A percentile compares a stretch with the other conserved stretches of the same genome.
phyloP scores from a whole-genome alignment of 2,329 filamentous ascomycete genomes.

The Chaetomiaceae sp. region DNA sequence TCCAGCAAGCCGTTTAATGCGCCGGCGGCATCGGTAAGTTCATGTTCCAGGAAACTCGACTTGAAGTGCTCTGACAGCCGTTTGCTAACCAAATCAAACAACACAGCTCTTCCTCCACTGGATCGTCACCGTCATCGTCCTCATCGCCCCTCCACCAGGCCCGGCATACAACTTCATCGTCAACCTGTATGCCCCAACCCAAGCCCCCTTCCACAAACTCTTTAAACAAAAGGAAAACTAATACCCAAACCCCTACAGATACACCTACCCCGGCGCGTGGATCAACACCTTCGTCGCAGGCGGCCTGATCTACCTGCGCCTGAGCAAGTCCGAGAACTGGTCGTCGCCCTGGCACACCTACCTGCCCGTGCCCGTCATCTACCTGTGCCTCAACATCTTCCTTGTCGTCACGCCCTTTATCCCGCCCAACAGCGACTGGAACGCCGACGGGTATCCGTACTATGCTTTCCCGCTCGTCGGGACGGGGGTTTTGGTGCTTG shows the following conservation, averaged over 20 bases:
- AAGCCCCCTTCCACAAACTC: too few species aligned
- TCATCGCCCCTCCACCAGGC: conserved; percentile 62
- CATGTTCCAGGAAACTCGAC: too few species aligned
- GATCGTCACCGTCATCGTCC: conserved; percentile 58
- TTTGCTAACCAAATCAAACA: conserved; percentile 6
- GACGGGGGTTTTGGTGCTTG: conserved; percentile 46
- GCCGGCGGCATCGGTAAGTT: conserved; percentile 44
- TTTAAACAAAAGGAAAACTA: too few species aligned
- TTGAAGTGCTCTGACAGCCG: too few species aligned
- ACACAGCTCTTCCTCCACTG: conserved; percentile 56
- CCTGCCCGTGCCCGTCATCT: conserved; percentile 44
- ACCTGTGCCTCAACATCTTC: conserved; percentile 47
- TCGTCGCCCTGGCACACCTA: conserved; percentile 48
- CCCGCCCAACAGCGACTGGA: conserved; percentile 44
- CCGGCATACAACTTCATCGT: conserved; percentile 65
- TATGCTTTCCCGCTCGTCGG: conserved; percentile 54
- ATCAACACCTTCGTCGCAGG: conserved; percentile 48
- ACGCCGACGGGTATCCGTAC: conserved; percentile 49
- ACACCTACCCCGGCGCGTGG: conserved; percentile 50
- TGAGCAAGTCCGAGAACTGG: conserved; percentile 47
- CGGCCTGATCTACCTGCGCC: conserved; percentile 49
- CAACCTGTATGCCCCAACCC: conserved; percentile 39
- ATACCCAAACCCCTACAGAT: too few species aligned
- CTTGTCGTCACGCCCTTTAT: conserved; percentile 51
- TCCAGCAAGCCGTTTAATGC: conserved; percentile 63